Evolutionary conservation across 306 rosid genomes (phyloP), one percentile per base, ranked within the genome.

Genomic region (Rosa rugosa): DNA sequence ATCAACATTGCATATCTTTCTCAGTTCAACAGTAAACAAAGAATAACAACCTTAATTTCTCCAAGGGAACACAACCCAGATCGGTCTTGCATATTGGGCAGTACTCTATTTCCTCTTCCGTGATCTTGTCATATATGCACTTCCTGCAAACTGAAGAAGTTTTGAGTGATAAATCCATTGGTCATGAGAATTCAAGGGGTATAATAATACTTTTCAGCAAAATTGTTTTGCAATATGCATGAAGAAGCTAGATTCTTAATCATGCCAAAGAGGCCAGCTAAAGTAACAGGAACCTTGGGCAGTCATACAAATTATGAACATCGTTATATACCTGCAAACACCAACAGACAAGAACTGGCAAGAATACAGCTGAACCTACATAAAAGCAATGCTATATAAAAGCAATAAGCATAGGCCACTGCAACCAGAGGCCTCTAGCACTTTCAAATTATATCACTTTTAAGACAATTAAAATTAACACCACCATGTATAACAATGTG

Each of bases 81-180:
- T 94, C 82, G 23, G 80, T 76, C 34, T 88, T 71, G 80, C 99
- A 94, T 62, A 87, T 78, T 20, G 99, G 99, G 72, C 99, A 94
- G 47, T 69, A 46, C 77, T 85, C 93, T 45, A 88, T 41, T 63
- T 86, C 97, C 62, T 91, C 92, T 0, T 92, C 90, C 1, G 84
- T 71, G 41, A 94, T 81, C 88, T 88, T 88, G 25, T 77, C 83
- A 74, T 84, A 78, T 56, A 94, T 91, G 81, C 99, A 94, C 82
- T 87, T 90, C 91, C 93, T 92, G 97, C 97, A 94, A 85, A 94
- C 99, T 94, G 87, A 66, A 82, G 73, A 81, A 79, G 46, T 12
- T 83, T 34, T 75, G 50, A 57, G 72, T 10, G 63, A 59, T 20
- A 53, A 75, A 22, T 64, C 59, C 17, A 64, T 85, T 51, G 81